Evolutionary conservation across 345 rosid species (phyloP).

Genomic region (Bruguiera sexangula): DNA sequence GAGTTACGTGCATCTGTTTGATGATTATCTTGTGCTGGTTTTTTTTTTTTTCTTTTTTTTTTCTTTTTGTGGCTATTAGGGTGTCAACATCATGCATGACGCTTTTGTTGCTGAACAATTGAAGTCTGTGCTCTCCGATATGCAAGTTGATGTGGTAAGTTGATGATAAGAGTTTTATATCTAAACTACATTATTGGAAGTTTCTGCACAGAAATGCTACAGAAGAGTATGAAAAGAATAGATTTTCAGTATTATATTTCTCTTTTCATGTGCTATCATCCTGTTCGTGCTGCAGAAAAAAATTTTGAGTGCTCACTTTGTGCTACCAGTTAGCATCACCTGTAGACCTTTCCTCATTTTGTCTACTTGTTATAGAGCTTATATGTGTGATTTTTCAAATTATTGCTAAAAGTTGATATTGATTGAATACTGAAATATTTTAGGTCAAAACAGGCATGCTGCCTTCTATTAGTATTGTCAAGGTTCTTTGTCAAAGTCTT

Average conservation of each 20-base stretch:
- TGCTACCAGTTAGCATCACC: background rate
- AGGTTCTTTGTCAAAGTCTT: constrained; percentile 52
- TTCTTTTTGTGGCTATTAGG: constrained; percentile 26
- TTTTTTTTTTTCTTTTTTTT: background rate
- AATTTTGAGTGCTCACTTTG: background rate
- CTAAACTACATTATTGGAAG: background rate
- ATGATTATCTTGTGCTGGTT: background rate
- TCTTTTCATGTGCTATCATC: background rate
- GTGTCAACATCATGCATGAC: constrained; percentile 46
- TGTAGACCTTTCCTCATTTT: background rate
- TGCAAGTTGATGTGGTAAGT: constrained; percentile 87
- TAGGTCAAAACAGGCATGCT: constrained; percentile 98
- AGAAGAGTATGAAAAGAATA: background rate
- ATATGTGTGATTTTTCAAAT: background rate
- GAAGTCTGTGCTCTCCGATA: constrained; percentile 88
- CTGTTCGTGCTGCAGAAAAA: background rate
- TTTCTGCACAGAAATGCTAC: background rate
- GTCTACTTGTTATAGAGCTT: background rate
- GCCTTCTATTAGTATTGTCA: constrained; percentile 66
- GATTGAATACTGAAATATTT: constrained; percentile 10
- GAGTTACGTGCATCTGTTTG: background rate
- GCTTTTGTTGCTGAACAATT: constrained; percentile 69
- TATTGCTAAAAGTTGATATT: background rate
- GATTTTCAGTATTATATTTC: background rate
- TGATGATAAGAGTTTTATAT: background rate